These are phyloP conservation scores for Panaeolus cyanescens DNA, from an alignment of 768 basidiomycete genomes.

Conservation along the genomic window DNA sequence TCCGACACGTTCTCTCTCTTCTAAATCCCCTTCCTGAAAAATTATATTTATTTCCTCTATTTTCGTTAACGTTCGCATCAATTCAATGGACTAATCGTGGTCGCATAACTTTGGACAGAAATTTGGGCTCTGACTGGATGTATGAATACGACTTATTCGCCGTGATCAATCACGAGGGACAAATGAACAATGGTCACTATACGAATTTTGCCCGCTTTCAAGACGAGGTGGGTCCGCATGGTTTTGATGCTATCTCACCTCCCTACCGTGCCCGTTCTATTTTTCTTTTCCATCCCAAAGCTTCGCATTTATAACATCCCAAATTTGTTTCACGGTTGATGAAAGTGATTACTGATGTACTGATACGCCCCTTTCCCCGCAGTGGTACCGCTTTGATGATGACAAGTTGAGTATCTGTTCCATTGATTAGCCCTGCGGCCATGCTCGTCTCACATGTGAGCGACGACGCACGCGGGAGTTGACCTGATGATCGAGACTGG, in stretches of 20 bases:
- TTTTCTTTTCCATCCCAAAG: background rate
- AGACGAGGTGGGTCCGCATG: conserved; percentile 65
- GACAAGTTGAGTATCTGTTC: conserved; percentile 66
- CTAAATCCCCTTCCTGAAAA: conserved; percentile 3
- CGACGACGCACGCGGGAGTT: background rate
- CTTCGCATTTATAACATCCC: background rate
- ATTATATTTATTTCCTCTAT: background rate
- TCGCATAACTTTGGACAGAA: conserved; percentile 6
- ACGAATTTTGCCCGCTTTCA: conserved; percentile 83
- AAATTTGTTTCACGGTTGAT: background rate
- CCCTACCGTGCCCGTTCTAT: conserved; percentile 1
- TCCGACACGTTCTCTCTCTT: conserved; percentile 8
- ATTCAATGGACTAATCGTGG: background rate
- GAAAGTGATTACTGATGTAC: background rate
- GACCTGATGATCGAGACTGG: background rate
- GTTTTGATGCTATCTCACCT: background rate
- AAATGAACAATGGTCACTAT: conserved; percentile 94
- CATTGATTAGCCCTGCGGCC: background rate
- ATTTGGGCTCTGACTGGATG: conserved; percentile 58
- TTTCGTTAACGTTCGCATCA: background rate
- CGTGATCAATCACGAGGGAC: conserved; percentile 93
- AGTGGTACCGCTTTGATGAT: conserved; percentile 97
- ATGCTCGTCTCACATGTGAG: background rate
- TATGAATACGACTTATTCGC: conserved; percentile 92
- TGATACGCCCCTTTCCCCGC: conserved; percentile 8